Base-by-base conservation (phyloP, 2,329 filamentous ascomycete genomes). In the Colletotrichum neosansevieriae region DNA sequence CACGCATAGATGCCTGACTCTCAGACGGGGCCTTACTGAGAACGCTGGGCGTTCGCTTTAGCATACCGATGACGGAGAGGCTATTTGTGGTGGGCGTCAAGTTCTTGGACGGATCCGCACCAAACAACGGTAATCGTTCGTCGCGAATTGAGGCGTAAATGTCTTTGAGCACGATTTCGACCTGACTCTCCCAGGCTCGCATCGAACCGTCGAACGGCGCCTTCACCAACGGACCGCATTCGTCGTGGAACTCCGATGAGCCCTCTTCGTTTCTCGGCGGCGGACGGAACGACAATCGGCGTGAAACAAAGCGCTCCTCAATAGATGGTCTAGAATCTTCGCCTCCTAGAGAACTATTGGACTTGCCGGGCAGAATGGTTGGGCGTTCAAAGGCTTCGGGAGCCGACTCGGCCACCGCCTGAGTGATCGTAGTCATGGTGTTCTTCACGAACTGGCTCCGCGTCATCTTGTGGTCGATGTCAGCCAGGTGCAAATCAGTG, bases 401-500 rank as follows among this genome's bases (percentile, higher is more conserved):
- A 1, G 85, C 88, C n/a, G 90, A 89, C 73, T 97, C 93, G 44
- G 86, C 83, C 10, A 94, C 86, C 12, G 93, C 90, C 56, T 94
- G 90, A 67, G 88, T 89, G 70, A 99, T 92, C 0, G 95, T 97
- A 0, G 92, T 92, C 85, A 98, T 91, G 4, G 96, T 98, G 76
- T 99, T 99, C 80, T 97, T 97, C 76, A 99, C 88, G 75, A 98
- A 99, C 75, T 98, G 95, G 71, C 87, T 91, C 63, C 92, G 89
- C 1, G 95, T 98, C 96, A 99, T 99, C 82, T 97, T 97, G 74
- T 92, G 90, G 70, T 97, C 94, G 73, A 98, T 97, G 76, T 98
- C 94, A 67, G 95, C 96, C 75, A 98, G 80, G 75, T 99, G 95
- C 63, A 99, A 84, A 82, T 99, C 96, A 38, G 96, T 99, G 75